Percentiles rank a stretch among this genome's conserved stretches.
Conservation (phyloP, 768 basidiomycete genomes). For the Chalciporus sphaerocephalus region DNA sequence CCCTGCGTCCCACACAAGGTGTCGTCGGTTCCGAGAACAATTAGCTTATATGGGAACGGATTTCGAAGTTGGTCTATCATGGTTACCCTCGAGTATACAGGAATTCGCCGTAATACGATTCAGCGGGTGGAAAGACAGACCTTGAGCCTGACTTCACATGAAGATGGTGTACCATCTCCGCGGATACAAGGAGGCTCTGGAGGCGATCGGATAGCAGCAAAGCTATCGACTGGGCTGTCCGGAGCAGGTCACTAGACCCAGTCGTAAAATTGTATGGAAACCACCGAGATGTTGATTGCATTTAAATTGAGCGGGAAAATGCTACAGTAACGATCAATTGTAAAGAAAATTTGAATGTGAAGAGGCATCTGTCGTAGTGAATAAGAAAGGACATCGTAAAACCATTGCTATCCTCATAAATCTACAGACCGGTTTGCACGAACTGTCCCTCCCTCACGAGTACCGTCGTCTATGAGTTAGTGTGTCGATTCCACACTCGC, state of each 20-base stretch:
- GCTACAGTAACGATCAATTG: constrained; percentile 13
- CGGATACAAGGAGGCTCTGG: neutral
- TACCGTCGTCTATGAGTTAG: constrained; percentile 15
- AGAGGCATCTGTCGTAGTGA: constrained; percentile 9
- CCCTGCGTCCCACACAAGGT: too few relatives aligned
- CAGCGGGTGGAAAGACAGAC: neutral
- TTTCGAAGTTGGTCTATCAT: too few relatives aligned
- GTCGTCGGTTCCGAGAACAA: too few relatives aligned
- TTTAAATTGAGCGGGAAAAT: constrained; percentile 5
- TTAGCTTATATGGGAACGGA: too few relatives aligned
- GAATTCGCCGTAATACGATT: neutral
- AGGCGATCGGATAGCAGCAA: neutral
- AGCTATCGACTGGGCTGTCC: neutral
- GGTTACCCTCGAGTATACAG: too few relatives aligned
- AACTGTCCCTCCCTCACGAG: constrained; percentile 19
- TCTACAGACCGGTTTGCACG: constrained; percentile 19
- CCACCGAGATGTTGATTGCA: neutral
- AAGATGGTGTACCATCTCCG: neutral
- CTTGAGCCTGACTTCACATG: neutral
- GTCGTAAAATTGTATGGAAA: neutral
- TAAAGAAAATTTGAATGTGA: constrained; percentile 3
- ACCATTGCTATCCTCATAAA: constrained; percentile 14
- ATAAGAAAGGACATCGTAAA: constrained; percentile 15
- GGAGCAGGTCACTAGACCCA: neutral
- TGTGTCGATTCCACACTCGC: constrained; percentile 6